A percentile compares a stretch with the other conserved stretches of the same genome.
These are phyloP conservation scores for Lolium rigidum DNA, from an alignment of 176 grass and related monocot species.

Conservation along the genomic window DNA sequence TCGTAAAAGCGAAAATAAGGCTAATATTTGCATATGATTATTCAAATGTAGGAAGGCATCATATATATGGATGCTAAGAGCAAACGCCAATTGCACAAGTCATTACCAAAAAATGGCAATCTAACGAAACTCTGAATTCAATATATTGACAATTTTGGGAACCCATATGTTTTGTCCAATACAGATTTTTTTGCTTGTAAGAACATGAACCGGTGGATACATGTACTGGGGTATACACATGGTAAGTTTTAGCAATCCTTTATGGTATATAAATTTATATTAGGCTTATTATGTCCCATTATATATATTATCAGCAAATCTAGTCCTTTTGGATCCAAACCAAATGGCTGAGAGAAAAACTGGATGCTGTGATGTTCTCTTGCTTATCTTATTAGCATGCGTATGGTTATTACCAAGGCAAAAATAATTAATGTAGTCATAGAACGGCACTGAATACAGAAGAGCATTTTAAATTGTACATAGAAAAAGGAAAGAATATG, in stretches of 20 bases:
- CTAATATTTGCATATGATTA: neutral
- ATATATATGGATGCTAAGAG: conserved; percentile 10
- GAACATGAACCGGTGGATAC: neutral
- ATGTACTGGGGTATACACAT: neutral
- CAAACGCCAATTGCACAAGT: neutral
- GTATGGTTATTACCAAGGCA: neutral
- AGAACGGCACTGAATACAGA: neutral
- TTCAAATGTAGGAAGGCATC: neutral
- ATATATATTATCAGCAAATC: neutral
- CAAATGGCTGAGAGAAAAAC: neutral
- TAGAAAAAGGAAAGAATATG: neutral
- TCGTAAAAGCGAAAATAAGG: neutral
- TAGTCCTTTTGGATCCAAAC: neutral
- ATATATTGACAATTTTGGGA: neutral
- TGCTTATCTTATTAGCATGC: neutral
- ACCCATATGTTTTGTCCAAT: neutral
- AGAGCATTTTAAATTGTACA: neutral
- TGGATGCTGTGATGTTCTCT: neutral
- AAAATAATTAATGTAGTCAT: neutral
- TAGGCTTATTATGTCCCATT: neutral
- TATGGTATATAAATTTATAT: neutral
- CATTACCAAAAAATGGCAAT: neutral
- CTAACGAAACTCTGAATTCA: neutral
- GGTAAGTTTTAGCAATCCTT: neutral
- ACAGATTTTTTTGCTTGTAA: neutral